phyloP scores from a whole-genome alignment of 1,284 basidiomycete species.

The Laetiporus sulphureus region DNA sequence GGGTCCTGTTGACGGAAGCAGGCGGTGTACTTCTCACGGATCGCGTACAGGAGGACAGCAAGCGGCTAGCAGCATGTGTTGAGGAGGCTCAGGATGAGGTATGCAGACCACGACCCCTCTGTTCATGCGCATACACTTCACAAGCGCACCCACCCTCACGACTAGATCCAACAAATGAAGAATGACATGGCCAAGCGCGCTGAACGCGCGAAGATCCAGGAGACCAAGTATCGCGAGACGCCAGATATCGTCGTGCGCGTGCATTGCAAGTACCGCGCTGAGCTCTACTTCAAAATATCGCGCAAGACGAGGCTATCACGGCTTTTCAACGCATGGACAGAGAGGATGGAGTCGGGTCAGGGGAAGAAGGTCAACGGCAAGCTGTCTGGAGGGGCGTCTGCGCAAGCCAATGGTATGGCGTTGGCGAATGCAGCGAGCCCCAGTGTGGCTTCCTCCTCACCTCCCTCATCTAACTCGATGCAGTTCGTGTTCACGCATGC shows the following conservation, averaged over 20 bases:
- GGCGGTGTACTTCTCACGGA: slow-evolving; percentile 13
- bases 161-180: slow-evolving; percentile 69
- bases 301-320: slow-evolving; percentile 77
- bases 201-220: slow-evolving; percentile 67
- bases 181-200: slow-evolving; percentile 68
- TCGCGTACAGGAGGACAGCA: slow-evolving; percentile 64
- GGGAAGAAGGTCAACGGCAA: slow-evolving; percentile 21
- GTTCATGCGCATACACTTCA: neutral
- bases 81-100: slow-evolving; percentile 80
- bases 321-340: slow-evolving; percentile 80
- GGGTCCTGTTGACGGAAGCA: slow-evolving; percentile 21
- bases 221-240: slow-evolving; percentile 69
- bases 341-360: slow-evolving; percentile 59
- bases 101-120: slow-evolving; percentile 6
- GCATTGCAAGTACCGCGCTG: slow-evolving; percentile 77
- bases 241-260: slow-evolving; percentile 82
- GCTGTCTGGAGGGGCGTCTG: slow-evolving; percentile 22
- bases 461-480: slow-evolving; percentile 28
- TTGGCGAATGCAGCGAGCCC: slow-evolving; percentile 37
- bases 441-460: slow-evolving; percentile 16
- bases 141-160: slow-evolving; percentile 3
- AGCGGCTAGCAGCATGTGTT: slow-evolving; percentile 68
- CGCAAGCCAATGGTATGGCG: slow-evolving; percentile 38
- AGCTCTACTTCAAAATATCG: slow-evolving; percentile 84
- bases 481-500: slow-evolving; percentile 79